Percentiles rank a stretch among this genome's conserved stretches.
Evolutionary conservation across 371 early-diverging fungal genomes (phyloP).

Genomic region (Mortierella sp.): DNA sequence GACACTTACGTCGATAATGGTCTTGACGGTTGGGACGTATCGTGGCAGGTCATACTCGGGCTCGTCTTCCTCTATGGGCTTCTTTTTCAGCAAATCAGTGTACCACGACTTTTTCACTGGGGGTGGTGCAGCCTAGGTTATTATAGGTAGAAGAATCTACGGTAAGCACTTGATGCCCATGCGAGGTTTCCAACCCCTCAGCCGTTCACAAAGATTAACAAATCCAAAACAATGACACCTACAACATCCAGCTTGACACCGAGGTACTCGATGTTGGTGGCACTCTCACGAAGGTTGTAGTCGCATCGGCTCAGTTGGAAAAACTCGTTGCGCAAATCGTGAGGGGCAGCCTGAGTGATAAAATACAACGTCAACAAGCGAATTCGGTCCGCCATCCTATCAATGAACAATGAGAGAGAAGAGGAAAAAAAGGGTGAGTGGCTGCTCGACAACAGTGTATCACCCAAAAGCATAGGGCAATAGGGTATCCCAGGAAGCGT

Average conservation of each 20-base stretch:
- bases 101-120: slow-evolving; percentile 53
- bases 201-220: not conserved
- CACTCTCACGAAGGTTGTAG: slow-evolving; percentile 78
- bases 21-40: slow-evolving; percentile 76
- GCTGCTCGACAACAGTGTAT: not conserved
- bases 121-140: slow-evolving; percentile 47
- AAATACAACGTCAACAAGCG: slow-evolving; percentile 91
- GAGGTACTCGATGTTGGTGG: slow-evolving; percentile 81
- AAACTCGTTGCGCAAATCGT: slow-evolving; percentile 58
- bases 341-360: slow-evolving; percentile 76
- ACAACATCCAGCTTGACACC: slow-evolving; percentile 72
- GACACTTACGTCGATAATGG: slow-evolving; percentile 45
- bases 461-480: not conserved
- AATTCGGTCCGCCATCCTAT: slow-evolving; percentile 80
- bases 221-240: not conserved
- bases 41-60: slow-evolving; percentile 79
- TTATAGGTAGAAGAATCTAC: not conserved
- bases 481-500: no score
- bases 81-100: slow-evolving; percentile 47
- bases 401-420: not conserved
- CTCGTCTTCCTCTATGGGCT: slow-evolving; percentile 69
- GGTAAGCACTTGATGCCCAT: not conserved
- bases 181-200: not conserved
- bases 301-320: slow-evolving; percentile 55
- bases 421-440: not conserved